phyloP scores from a whole-genome alignment of 2,329 filamentous ascomycete species.

The Neoscytalidium dimidiatum region DNA sequence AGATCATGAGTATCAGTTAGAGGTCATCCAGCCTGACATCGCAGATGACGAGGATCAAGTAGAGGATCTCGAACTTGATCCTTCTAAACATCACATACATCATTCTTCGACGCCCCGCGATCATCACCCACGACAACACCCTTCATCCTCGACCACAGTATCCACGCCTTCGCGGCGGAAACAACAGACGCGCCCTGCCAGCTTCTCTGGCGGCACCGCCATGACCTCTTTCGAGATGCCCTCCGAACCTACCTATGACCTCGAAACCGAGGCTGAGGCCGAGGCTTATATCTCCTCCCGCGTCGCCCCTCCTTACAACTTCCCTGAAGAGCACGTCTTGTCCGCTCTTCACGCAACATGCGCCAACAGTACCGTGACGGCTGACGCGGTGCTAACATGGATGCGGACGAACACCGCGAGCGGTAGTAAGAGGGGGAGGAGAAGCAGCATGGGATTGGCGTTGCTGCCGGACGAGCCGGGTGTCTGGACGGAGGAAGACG shows the following conservation, averaged over 20 bases:
- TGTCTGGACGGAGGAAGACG: slow-evolving; percentile 15
- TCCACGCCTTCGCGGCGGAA: not conserved
- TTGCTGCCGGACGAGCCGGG: slow-evolving; percentile 7
- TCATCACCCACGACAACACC: not conserved
- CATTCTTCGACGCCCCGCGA: not conserved
- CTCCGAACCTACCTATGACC: not conserved
- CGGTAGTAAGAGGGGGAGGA: not conserved
- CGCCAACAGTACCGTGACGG: not conserved
- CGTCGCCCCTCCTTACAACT: slow-evolving; percentile 2
- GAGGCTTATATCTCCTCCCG: slow-evolving; percentile 10
- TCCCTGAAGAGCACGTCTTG: not conserved
- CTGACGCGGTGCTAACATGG: slow-evolving; percentile 1
- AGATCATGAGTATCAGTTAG: not conserved
- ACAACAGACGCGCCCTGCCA: not conserved
- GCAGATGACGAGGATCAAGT: not conserved
- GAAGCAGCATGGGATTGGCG: not conserved
- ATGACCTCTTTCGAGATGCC: not conserved
- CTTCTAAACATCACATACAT: not conserved
- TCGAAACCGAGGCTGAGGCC: not conserved
- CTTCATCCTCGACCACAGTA: not conserved
- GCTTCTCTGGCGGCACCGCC: slow-evolving; percentile 6
- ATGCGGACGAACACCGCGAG: slow-evolving; percentile 1
- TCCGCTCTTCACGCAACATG: slow-evolving; percentile 10
- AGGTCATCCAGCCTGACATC: not conserved
- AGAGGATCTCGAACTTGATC: not conserved